A percentile compares a stretch with the other conserved stretches of the same genome.
Conservation (phyloP, 768 basidiomycete species). For the Infundibulicybe gibba region DNA sequence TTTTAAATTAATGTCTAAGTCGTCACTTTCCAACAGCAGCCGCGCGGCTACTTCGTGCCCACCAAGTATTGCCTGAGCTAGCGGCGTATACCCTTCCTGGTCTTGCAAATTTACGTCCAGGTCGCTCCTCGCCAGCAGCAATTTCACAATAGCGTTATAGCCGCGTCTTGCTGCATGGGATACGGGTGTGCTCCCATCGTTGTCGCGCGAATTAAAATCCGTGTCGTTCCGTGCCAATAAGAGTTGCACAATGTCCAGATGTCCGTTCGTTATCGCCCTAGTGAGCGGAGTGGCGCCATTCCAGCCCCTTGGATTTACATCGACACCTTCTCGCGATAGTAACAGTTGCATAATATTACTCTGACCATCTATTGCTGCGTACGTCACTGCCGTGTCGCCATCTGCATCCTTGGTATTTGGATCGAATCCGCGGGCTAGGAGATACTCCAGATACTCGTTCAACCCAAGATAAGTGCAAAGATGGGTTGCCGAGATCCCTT, state of each 20-base stretch:
- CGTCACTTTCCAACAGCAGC: too few species aligned
- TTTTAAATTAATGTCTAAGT: too few species aligned
- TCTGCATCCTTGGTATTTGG: constrained; percentile 1
- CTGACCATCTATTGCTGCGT: constrained; percentile 7
- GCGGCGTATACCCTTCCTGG: neutral
- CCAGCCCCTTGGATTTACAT: too few species aligned
- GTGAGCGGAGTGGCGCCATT: too few species aligned
- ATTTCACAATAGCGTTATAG: constrained; percentile 3
- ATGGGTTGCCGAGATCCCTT: constrained; percentile 1
- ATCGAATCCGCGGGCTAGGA: constrained; percentile 1
- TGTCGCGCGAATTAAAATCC: constrained; percentile 4
- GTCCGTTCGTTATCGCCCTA: too few species aligned
- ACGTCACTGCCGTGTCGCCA: constrained; percentile 4
- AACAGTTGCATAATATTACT: constrained; percentile 3
- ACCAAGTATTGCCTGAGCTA: neutral
- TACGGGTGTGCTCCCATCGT: constrained; percentile 2
- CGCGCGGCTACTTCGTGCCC: neutral
- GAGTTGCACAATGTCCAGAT: too few species aligned
- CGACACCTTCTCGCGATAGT: neutral
- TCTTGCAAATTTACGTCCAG: constrained; percentile 2
- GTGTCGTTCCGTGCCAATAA: constrained; percentile 1
- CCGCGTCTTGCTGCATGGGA: constrained; percentile 4
- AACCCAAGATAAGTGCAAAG: constrained; percentile 4
- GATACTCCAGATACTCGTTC: neutral
- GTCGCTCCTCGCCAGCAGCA: constrained; percentile 1